phyloP scores from a whole-genome alignment of 371 early-diverging fungal genomes.

The Syncephalastrum contaminatum region DNA sequence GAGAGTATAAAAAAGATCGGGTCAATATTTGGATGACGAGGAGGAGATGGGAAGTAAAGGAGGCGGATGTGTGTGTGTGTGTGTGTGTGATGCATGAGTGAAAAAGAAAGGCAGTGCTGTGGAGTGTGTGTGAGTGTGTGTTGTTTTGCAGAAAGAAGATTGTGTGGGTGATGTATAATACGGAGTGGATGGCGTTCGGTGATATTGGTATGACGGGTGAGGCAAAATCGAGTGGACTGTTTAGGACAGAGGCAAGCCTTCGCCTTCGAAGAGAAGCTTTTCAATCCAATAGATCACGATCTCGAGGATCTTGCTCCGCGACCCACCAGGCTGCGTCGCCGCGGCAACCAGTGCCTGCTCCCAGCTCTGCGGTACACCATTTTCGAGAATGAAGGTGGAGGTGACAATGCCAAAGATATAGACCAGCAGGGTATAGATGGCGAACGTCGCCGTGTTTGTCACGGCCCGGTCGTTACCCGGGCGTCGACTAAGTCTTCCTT shows the following conservation, averaged over 20 bases:
- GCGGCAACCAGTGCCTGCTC: slow-evolving; percentile 41
- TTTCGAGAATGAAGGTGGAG: slow-evolving; percentile 51
- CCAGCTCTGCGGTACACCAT: slow-evolving; percentile 25
- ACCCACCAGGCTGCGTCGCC: slow-evolving; percentile 29
- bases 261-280: slow-evolving; percentile 46
- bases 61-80: not conserved
- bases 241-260: slow-evolving; percentile 37
- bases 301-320: slow-evolving; percentile 43
- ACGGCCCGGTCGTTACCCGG: slow-evolving; percentile 38
- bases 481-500: slow-evolving; percentile 7
- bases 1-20: too few species aligned
- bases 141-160: not conserved
- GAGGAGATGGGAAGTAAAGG: too few species aligned
- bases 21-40: too few species aligned
- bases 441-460: slow-evolving; percentile 54
- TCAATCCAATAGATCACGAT: slow-evolving; percentile 50
- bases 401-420: slow-evolving; percentile 60
- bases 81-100: not conserved
- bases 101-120: slow-evolving; percentile 4
- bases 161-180: not conserved
- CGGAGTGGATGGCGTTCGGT: not conserved
- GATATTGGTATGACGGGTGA: slow-evolving; percentile 1
- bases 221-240: slow-evolving; percentile 4
- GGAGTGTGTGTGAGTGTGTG: not conserved
- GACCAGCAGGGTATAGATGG: slow-evolving; percentile 50